A percentile compares a stretch with the other conserved stretches of the same genome.
Conservation (phyloP, 768 basidiomycete genomes). For the Flagelloscypha sp. region DNA sequence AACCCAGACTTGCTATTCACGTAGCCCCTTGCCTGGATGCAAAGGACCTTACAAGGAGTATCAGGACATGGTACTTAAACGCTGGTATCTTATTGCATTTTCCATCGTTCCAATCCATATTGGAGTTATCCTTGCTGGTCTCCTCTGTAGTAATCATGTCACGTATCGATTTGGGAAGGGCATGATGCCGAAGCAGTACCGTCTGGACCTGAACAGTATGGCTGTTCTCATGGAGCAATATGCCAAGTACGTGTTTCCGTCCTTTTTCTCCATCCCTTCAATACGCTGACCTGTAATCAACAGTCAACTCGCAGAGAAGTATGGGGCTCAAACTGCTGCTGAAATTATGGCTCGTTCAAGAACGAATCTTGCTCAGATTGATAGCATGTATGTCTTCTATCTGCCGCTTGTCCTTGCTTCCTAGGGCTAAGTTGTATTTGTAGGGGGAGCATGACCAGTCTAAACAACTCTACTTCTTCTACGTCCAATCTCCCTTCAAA, state of each 20-base stretch:
- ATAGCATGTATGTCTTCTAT: no score
- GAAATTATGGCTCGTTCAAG: conserved; percentile 47
- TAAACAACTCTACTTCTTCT: no score
- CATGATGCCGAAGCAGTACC: conserved; percentile 54
- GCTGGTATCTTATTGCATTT: conserved; percentile 47
- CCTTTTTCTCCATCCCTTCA: neutral
- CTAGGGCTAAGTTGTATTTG: no score
- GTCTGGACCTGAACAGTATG: conserved; percentile 47
- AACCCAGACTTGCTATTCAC: conserved; percentile 63
- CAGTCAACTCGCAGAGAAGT: conserved; percentile 64
- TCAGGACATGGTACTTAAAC: conserved; percentile 32
- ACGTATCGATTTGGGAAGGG: conserved; percentile 60
- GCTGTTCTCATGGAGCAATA: conserved; percentile 58
- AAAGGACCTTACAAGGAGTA: conserved; percentile 42
- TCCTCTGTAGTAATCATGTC: conserved; percentile 55
- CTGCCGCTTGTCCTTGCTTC: no score
- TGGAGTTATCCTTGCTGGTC: conserved; percentile 35
- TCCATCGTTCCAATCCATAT: conserved; percentile 46
- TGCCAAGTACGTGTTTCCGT: conserved; percentile 43
- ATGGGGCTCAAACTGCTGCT: conserved; percentile 50
- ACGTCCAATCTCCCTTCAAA: no score
- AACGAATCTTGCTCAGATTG: no score
- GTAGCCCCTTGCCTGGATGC: conserved; percentile 53
- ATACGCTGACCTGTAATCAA: neutral
- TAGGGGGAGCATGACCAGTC: no score